Base-by-base conservation (phyloP, 2,329 filamentous ascomycete genomes). In the Ceratocystis smalleyi region DNA sequence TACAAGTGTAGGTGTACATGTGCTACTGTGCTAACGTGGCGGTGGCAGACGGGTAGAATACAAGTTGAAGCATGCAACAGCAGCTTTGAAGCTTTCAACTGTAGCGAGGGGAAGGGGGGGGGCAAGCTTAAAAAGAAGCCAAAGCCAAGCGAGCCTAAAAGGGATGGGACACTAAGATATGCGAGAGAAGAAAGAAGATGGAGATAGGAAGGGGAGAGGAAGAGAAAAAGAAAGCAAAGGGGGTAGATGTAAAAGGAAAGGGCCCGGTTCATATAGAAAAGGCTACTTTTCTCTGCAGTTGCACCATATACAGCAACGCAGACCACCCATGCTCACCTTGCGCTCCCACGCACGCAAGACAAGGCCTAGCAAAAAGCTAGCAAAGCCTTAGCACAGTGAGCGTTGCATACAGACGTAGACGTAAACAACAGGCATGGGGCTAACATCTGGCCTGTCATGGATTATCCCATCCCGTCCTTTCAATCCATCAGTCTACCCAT, bases 51-150 rank as follows among this genome's bases (percentile, higher is more conserved):
- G 32, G 35, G 59, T 32, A 60, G 59, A 43, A 45, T 40, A 60
- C 32, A 60, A 60, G 35, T 40, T 40, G 35, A 40, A 40, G 35
- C 35, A 40, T 19, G 57, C 40, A 32, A 60, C 22, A 35, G 32
- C 57, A 32, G 30, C 57, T 22, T 19, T 61, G 45, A 8, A 61
- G 19, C 40, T 30, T 49, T 32, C 54, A 57, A 57, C 27, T 30
- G 59, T 32, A 61, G 59, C 43, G 43, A 43, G 32, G 64, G 35
- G 55, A 43, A 45, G 57, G 63, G 55, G 59, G 63, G 59, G 60
- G 51, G 17, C 59, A 65, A 65, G 61, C 64, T 62, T 65, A 65
- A 65, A 65, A 62, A 65, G 30, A 32, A 54, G 64, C 64, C 55
- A 61, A 45, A 61, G 45, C 64, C 64, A 65, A 62, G 51, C 32